Conservation (phyloP, 2,329 filamentous ascomycete genomes). For the Paecilomyces niveus region DNA sequence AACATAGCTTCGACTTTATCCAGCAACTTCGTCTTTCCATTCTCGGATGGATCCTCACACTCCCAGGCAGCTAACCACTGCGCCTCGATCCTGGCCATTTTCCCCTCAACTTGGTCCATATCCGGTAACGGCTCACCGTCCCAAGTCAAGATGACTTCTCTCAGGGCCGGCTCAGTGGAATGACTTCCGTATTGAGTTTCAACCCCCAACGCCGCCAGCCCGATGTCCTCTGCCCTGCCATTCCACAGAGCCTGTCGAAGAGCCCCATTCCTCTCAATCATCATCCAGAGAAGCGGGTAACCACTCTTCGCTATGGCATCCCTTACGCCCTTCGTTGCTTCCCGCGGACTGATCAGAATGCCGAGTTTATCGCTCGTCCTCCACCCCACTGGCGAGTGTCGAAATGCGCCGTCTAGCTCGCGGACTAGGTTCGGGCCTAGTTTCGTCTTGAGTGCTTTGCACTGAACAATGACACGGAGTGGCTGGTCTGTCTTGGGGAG, state of each 20-base stretch:
- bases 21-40: slow-evolving; percentile 16
- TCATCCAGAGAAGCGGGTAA: slow-evolving; percentile 62
- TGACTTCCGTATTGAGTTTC: slow-evolving; percentile 24
- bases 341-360: slow-evolving; percentile 60
- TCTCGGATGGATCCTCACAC: slow-evolving; percentile 7
- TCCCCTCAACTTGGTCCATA: slow-evolving; percentile 25
- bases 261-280: slow-evolving; percentile 31
- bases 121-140: slow-evolving; percentile 25
- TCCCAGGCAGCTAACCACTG: slow-evolving; percentile 25
- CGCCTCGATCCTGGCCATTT: slow-evolving; percentile 14
- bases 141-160: slow-evolving; percentile 27
- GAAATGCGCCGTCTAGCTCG: slow-evolving; percentile 59
- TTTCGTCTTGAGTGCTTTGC: slow-evolving; percentile 38
- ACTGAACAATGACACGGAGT: slow-evolving; percentile 39
- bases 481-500: slow-evolving; percentile 28
- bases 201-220: slow-evolving; percentile 31
- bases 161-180: slow-evolving; percentile 11
- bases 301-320: slow-evolving; percentile 61
- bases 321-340: slow-evolving; percentile 71
- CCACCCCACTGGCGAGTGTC: slow-evolving; percentile 67
- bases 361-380: slow-evolving; percentile 58
- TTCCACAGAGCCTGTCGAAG: slow-evolving; percentile 42
- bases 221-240: slow-evolving; percentile 29
- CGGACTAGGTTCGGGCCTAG: slow-evolving; percentile 38
- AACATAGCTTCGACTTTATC: slow-evolving; percentile 20